Conservation (phyloP, 164 flowering plant genomes). For the Taxillus chinensis region DNA sequence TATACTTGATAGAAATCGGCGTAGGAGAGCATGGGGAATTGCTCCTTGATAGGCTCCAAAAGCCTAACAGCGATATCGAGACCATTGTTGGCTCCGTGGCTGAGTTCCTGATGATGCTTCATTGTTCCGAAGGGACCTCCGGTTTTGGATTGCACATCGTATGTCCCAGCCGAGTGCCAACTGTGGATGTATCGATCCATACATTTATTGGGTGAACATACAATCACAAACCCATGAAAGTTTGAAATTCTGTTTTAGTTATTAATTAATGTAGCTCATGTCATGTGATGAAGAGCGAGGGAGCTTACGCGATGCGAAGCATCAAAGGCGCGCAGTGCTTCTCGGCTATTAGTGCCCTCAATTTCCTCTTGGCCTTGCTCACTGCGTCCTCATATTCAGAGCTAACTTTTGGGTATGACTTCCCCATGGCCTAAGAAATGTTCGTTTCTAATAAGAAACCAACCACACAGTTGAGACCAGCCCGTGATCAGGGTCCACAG, state of each 20-base stretch:
- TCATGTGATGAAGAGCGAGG: neutral
- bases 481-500: too few species aligned
- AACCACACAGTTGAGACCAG: too few species aligned
- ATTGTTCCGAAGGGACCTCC: constrained; percentile 2
- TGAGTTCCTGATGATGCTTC: neutral
- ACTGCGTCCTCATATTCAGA: neutral
- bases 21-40: neutral
- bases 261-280: neutral
- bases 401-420: neutral
- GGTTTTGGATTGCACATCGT: neutral
- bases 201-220: too few species aligned
- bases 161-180: constrained; percentile 3
- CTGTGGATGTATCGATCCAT: neutral
- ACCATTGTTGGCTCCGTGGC: neutral
- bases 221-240: too few species aligned
- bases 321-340: neutral
- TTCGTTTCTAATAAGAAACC: too few species aligned
- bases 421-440: neutral
- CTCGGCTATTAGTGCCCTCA: neutral
- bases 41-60: neutral
- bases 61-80: constrained; percentile 2
- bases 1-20: constrained; percentile 1
- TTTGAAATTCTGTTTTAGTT: neutral
- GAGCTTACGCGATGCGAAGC: neutral
- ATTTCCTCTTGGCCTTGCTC: neutral